A percentile compares a stretch with the other conserved stretches of the same genome.
Evolutionary conservation across 2,329 filamentous ascomycete species (phyloP).

Genomic region (Gaeumannomyces sp.): DNA sequence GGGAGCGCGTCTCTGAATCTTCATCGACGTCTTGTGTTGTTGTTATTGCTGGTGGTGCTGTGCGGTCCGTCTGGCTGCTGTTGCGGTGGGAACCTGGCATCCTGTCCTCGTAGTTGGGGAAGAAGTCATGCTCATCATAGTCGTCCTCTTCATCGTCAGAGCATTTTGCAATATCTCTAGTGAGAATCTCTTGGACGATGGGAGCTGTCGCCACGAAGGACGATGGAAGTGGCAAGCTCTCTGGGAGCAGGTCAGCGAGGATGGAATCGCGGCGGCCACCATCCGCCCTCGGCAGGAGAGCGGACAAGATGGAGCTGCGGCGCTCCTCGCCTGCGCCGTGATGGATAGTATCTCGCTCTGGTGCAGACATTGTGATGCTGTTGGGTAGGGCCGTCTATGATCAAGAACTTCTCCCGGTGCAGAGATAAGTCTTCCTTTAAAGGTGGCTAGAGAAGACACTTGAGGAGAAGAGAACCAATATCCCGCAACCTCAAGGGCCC

Average conservation of each 20-base stretch:
- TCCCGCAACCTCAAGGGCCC: background rate
- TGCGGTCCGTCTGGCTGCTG: background rate
- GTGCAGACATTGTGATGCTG: background rate
- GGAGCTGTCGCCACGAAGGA: slow-evolving; percentile 17
- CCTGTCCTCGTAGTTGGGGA: background rate
- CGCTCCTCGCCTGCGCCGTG: background rate
- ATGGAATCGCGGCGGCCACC: slow-evolving; percentile 13
- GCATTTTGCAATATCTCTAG: slow-evolving; percentile 18
- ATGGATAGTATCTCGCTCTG: background rate
- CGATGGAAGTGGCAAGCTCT: slow-evolving; percentile 12
- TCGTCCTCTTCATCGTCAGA: slow-evolving; percentile 14
- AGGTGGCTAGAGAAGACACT: background rate
- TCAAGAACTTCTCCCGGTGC: background rate
- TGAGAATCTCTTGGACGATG: slow-evolving; percentile 18
- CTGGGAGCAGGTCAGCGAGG: slow-evolving; percentile 16
- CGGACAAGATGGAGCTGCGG: background rate
- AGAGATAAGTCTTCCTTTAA: background rate
- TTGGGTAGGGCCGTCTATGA: background rate
- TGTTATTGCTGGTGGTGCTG: background rate
- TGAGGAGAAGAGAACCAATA: background rate
- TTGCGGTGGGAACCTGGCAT: background rate
- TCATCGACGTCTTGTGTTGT: background rate
- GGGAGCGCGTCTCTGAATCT: background rate
- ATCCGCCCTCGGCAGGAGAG: background rate
- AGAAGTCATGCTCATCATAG: slow-evolving; percentile 6